Base-by-base conservation (phyloP, 345 rosid species). In the Arabis hirsuta region DNA sequence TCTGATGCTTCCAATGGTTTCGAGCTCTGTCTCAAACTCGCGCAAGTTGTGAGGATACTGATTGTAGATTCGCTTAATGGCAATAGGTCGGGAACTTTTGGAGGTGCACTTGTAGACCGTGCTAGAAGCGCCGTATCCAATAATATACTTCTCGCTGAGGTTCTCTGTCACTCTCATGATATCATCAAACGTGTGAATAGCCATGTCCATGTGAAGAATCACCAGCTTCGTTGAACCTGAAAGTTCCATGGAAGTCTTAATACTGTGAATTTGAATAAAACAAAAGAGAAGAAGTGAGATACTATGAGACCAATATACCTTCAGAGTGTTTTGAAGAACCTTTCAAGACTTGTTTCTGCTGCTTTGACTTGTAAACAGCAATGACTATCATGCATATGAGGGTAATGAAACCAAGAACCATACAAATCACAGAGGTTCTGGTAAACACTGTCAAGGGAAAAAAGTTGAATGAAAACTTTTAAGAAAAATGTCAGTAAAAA, bases 151-250 rank as follows among this genome's bases (percentile, higher is more conserved):
- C 74, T 92, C 97, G 51, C 67, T 86, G 32, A 96, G 83, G 48
- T 96, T 87, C 82, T 96, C 99, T 0, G 99, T 96, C 55, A 67
- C 78, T 69, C 94, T 85, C 97, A 96, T 88, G 58, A 96, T 85
- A 65, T 96, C 99, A 55, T 90, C 97, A 29, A 92, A 82, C 4
- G 91, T 85, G 76, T 90, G 98, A 61, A 92, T 79, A 9, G 99
- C 99, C 97, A 96, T 85, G 79, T 86, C 98, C 99, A 96, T 90
- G 72, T 88, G 99, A 65, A 96, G 97, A 78, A 96, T 81, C 16
- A 96, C 99, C 22, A 96, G 84, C 74, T 92, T 96, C 0, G 98
- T 90, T 5, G 96, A 87, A 39, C 85, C 97, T 90, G 77, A n/a
- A 55, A 9, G 46, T 41, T 31, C 12, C 31, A 63, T 24, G 2